Percentiles rank a stretch among this genome's conserved stretches.
Conservation (phyloP, 2,329 filamentous ascomycete genomes). For the Penicillium sp. region DNA sequence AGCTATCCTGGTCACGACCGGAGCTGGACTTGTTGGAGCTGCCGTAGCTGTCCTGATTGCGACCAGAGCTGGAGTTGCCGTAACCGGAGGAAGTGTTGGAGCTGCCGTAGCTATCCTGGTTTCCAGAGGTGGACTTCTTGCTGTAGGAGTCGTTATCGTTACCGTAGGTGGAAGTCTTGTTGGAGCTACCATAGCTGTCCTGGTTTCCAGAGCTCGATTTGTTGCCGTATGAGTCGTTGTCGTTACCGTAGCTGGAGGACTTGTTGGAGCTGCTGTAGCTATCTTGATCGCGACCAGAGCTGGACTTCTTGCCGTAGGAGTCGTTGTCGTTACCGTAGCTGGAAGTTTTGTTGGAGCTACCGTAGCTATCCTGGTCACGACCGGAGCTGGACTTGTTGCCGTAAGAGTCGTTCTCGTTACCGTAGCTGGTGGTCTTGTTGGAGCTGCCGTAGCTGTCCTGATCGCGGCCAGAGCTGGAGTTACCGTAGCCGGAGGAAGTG, state of each 20-base stretch:
- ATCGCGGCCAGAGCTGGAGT: not conserved
- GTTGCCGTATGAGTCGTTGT: no score
- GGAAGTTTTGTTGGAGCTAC: not conserved
- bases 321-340: not conserved
- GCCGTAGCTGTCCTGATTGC: not conserved
- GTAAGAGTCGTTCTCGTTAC: not conserved
- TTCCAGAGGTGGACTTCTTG: not conserved
- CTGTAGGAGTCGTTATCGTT: not conserved
- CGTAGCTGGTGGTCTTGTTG: not conserved
- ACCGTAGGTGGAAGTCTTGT: not conserved
- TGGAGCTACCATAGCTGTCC: not conserved
- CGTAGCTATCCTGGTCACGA: not conserved
- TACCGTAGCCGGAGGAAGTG: not conserved
- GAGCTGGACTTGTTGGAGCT: not conserved
- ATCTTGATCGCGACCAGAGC: not conserved
- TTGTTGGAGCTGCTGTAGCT: not conserved
- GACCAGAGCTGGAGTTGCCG: not conserved
- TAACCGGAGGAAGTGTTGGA: not conserved
- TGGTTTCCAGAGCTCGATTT: not conserved
- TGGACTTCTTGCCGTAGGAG: not conserved
- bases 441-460: not conserved
- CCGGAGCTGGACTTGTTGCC: slow-evolving; percentile 3
- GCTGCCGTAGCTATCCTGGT: not conserved
- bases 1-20: not conserved
- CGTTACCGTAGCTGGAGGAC: not conserved